Evolutionary conservation across 495 filamentous ascomycete genomes (phyloP).

Genomic region (Xylaria castorea): DNA sequence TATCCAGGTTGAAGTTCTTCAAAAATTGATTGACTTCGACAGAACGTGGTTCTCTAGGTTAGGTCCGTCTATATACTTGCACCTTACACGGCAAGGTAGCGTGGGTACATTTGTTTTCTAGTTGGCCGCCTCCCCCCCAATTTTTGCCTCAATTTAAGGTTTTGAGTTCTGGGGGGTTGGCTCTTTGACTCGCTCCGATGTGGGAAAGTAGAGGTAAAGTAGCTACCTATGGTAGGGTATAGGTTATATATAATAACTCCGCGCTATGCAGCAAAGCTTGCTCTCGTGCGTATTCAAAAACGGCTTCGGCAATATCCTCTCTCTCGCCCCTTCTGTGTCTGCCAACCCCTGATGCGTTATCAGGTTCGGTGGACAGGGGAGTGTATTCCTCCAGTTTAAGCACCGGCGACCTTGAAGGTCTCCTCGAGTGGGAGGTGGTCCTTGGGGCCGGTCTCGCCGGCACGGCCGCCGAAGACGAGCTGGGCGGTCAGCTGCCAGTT

Average conservation of each 20-base stretch:
- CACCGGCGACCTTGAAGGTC: conserved; percentile 56
- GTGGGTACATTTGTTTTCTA: neutral
- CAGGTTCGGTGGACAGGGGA: neutral
- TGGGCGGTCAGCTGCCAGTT: conserved; percentile 68
- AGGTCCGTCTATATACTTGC: conserved; percentile 10
- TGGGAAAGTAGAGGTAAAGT: neutral
- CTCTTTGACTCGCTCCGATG: neutral
- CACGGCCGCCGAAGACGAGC: conserved; percentile 66
- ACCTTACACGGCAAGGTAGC: neutral
- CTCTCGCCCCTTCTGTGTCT: neutral
- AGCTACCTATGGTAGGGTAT: neutral
- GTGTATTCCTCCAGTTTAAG: conserved; percentile 34
- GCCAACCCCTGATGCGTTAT: neutral
- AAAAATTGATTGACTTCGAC: neutral
- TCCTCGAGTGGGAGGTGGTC: conserved; percentile 61
- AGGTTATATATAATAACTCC: conserved; percentile 22
- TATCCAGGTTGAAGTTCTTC: neutral
- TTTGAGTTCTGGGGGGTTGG: neutral
- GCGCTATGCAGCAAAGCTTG: conserved; percentile 25
- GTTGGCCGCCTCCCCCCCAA: neutral
- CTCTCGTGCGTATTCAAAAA: neutral
- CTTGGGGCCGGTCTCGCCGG: conserved; percentile 60
- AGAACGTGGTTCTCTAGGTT: neutral
- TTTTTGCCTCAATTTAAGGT: neutral
- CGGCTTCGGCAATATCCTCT: neutral